phyloP scores from a whole-genome alignment of 2,329 filamentous ascomycete genomes.

The Fusarium nelsonii region DNA sequence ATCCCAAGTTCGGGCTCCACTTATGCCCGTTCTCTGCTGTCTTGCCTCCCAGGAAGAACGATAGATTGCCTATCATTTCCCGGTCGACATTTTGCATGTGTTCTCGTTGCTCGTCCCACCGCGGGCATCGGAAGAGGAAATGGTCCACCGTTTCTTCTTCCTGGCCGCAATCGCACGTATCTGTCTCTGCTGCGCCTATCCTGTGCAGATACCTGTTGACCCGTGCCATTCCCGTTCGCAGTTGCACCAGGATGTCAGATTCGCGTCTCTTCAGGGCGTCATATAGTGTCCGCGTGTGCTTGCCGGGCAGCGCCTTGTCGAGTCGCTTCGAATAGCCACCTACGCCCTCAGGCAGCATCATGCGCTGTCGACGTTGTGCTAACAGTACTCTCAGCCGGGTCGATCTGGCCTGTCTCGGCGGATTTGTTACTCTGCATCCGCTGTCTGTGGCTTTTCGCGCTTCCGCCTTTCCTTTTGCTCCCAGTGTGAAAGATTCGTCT shows the following conservation, averaged over 20 bases:
- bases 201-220: conserved; percentile 1
- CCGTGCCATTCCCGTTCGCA: conserved; percentile 5
- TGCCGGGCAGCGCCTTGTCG: conserved; percentile 7
- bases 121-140: background rate
- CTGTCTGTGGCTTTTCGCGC: background rate
- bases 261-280: background rate
- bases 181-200: background rate
- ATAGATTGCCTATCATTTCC: background rate
- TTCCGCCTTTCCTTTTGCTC: background rate
- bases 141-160: background rate
- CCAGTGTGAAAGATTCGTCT: background rate
- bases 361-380: background rate
- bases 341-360: conserved; percentile 6
- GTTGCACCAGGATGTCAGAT: background rate
- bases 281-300: conserved; percentile 4
- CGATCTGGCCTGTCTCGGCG: background rate
- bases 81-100: background rate
- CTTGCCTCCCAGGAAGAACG: no score
- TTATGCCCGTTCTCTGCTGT: no score
- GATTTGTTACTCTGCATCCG: background rate
- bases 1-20: no score
- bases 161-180: no score
- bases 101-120: background rate
- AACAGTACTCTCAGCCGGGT: background rate
- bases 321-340: conserved; percentile 17